Base-by-base conservation (phyloP, 441 rosid genomes). In the Erodium moschatum region DNA sequence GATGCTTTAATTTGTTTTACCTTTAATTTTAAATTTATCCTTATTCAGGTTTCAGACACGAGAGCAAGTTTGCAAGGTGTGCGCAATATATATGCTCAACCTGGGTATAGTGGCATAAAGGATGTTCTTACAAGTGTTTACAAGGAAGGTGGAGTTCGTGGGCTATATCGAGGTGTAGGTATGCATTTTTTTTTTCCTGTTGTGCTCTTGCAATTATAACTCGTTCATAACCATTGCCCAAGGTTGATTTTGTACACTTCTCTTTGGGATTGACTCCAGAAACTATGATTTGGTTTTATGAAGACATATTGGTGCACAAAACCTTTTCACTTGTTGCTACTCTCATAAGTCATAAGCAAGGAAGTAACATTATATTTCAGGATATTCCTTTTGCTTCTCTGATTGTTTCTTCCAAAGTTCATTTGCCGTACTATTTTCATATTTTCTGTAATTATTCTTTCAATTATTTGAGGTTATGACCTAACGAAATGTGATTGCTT, bases 141-240 rank as follows among this genome's bases (percentile, higher is more conserved):
- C 81, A 88, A 77, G 81, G 96, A 84, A 85, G 97, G 89, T 65
- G 93, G 97, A 69, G 69, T 79, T 20, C 97, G 91, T 50, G 93
- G 81, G 40, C 81, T 93, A 21, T 93, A 93, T 76, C 84, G 97
- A 56, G 98, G 98, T 74, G 79, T 93, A 73, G 96, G 97, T 92
- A 76, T 44, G 84, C 70, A 66, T 72, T 18, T 58, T n/a, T 58
- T n/a, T 44, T 72, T 67, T 35, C 35, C 67, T 73, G 6, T 35
- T 63, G 5, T 68, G 66, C 40, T 63, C 54, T 20, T 20, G 21
- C 61, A 7, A 8, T 54, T 52, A 52, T 15, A 15, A 19, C 61
- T 15, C 11, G 21, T 72, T 31, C 13, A 64, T 31, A 27, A 9
- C n/a, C 50, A 44, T 7, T 44, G 50, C n/a, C 19, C 68, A 31